Base-by-base conservation (phyloP, 2,329 filamentous ascomycete species). In the Chrysoporthe puriensis region DNA sequence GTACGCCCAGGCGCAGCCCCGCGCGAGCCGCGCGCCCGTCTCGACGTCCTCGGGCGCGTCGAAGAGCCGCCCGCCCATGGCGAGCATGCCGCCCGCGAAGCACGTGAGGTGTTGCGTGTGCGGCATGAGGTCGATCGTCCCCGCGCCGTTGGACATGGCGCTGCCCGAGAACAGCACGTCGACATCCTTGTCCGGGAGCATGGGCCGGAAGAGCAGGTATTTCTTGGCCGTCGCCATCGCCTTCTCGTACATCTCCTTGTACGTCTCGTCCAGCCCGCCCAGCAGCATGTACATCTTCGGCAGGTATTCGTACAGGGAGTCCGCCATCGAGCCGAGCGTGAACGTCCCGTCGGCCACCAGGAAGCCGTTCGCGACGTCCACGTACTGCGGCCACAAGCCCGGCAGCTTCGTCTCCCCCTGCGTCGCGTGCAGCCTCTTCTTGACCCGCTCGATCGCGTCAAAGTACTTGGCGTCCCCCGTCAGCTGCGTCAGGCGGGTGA, bases 401-500 rank as follows among this genome's bases (percentile, higher is more conserved):
- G 91, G 91, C 9, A 94, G 79, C 56, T 82, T 84, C 1, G 91
- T 94, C 11, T 83, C 78, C 71, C 88, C 85, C 78, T 94, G 91
- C 71, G 86, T 85, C 50, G 83, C 80, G 70, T 88, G 84, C 61
- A 94, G 85, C 68, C 88, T 85, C 72, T 89, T 83, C 71, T 91
- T 93, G 69, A 95, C 85, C n/a, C 90, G 85, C 70, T 91, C 89
- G 64, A 92, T 86, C 5, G 90, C 91, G 77, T 93, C 90, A 76
- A 91, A 94, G 78, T 91, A 94, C 75, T 90, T 93, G 65, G 86
- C 79, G 69, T 93, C 83, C 62, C 87, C 87, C 0, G 91, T 93
- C 67, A 94, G 80, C 77, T 94, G 91, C 26, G 89, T 88, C 58
- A 95, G 82, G 6, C 91, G 83, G 2, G 90, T 93, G 74, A 94